Conservation (phyloP, 495 filamentous ascomycete genomes). For the Penicillium chermesinum region DNA sequence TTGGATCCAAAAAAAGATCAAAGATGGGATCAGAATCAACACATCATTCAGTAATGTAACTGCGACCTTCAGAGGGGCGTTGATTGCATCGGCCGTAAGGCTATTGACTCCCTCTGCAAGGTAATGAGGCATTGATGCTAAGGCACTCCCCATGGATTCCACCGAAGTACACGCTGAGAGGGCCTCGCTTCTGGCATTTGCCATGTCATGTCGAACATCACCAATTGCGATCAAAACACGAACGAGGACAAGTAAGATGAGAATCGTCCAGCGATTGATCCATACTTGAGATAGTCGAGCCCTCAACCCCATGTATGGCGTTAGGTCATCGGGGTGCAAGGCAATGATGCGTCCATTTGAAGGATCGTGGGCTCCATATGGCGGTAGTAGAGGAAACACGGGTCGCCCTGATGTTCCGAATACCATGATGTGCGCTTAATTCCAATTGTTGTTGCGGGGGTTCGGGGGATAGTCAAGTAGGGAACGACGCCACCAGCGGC, state of each 20-base stretch:
- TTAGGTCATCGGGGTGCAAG: conserved; percentile 70
- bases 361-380: conserved; percentile 41
- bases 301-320: conserved; percentile 86
- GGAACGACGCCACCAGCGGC: too few species aligned
- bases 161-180: conserved; percentile 83
- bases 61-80: conserved; percentile 69
- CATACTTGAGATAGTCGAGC: conserved; percentile 89
- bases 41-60: conserved; percentile 57
- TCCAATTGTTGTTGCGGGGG: background rate
- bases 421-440: conserved; percentile 21
- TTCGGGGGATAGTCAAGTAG: too few species aligned
- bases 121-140: conserved; percentile 98
- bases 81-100: conserved; percentile 70
- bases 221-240: conserved; percentile 70
- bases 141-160: conserved; percentile 89
- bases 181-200: conserved; percentile 70
- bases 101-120: conserved; percentile 83
- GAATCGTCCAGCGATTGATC: conserved; percentile 95
- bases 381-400: conserved; percentile 41
- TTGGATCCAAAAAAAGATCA: conserved; percentile 86
- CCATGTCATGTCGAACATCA: conserved; percentile 66
- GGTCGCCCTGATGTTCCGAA: conserved; percentile 29
- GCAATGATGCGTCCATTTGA: conserved; percentile 24
- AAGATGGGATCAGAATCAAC: conserved; percentile 72
- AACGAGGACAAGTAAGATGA: conserved; percentile 77